A percentile compares a stretch with the other conserved stretches of the same genome.
Conservation (phyloP, 192 early-diverging fungal species). For the Entomortierella chlamydospora region DNA sequence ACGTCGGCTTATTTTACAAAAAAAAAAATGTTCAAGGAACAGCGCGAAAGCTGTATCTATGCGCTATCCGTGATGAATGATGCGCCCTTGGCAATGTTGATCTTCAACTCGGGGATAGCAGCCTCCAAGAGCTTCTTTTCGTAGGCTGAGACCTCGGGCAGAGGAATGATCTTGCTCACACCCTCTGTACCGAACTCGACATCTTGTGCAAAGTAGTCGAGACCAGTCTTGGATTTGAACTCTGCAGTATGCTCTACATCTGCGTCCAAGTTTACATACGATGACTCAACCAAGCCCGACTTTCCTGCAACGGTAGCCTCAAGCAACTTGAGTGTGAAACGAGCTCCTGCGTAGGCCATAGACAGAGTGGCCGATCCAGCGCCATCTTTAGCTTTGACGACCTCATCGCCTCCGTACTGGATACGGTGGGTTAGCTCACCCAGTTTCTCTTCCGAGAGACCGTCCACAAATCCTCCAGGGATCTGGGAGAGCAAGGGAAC, state of each 20-base stretch:
- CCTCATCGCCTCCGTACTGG: slow-evolving; percentile 97
- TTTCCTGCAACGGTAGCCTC: slow-evolving; percentile 72
- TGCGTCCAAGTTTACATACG: slow-evolving; percentile 78
- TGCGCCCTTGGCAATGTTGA: slow-evolving; percentile 90
- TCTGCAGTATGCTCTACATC: slow-evolving; percentile 35
- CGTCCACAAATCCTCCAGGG: slow-evolving; percentile 58
- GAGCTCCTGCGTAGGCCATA: slow-evolving; percentile 86
- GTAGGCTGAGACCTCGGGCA: slow-evolving; percentile 76
- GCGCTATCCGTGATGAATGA: slow-evolving; percentile 67
- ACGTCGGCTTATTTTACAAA: not conserved
- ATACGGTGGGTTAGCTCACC: slow-evolving; percentile 92
- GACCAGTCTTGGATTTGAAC: slow-evolving; percentile 31
- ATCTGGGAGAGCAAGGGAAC: slow-evolving; percentile 86
- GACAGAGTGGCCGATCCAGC: slow-evolving; percentile 88
- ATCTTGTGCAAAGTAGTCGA: slow-evolving; percentile 79
- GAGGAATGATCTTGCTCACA: slow-evolving; percentile 82
- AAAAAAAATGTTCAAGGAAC: too few species aligned
- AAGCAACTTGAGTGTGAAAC: slow-evolving; percentile 87
- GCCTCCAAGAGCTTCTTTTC: slow-evolving; percentile 81
- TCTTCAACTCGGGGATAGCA: slow-evolving; percentile 84
- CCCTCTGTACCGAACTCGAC: slow-evolving; percentile 82
- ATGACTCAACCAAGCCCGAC: slow-evolving; percentile 84
- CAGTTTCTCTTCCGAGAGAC: slow-evolving; percentile 81
- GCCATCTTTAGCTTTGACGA: slow-evolving; percentile 94
- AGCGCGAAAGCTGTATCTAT: not conserved